Base-by-base conservation (phyloP, 345 rosid species). In the Trapa bicornis region DNA sequence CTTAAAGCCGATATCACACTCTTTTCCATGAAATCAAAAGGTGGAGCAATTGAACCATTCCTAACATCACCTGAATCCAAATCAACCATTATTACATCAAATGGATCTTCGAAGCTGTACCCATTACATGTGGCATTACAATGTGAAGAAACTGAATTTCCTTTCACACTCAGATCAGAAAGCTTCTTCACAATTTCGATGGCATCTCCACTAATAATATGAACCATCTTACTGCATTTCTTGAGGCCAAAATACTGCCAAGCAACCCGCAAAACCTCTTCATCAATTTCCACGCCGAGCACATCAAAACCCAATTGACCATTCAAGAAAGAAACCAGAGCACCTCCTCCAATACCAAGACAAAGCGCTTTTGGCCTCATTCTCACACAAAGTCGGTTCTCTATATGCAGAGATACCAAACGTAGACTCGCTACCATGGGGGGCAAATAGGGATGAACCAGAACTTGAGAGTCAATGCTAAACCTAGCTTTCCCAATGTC, bases 311-410 rank as follows among this genome's bases (percentile, higher is more conserved):
- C 87, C 78, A 91, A 68, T 3, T 62, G 78, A n/a, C 68, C 39
- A 71, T 47, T 84, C 76, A 93, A 67, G 65, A 87, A 90, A 48
- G 88, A 77, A 75, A 88, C 79, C 78, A 89, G 72, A 56, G 89
- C 93, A 41, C 98, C 96, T 16, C 98, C 98, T 1, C 98, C 97
- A 7, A 86, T 84, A 53, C 97, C 97, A 72, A 85, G 76, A 70
- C 96, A 92, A 77, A 89, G 69, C 32, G 85, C 96, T 67, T 72
- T 86, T 11, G 85, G 89, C 75, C 73, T 81, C 35, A 66, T 37
- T 57, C 80, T 77, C 3, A 58, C 22, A 32, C 5, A 78, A 64
- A 73, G 38, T 65, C 14, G 61, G 35, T 72, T 75, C 52, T 67
- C 76, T 6, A 81, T 69, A 45, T 65, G 65, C 32, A 68, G 65